phyloP scores from a whole-genome alignment of 345 rosid genomes.

The Camelina hispida region DNA sequence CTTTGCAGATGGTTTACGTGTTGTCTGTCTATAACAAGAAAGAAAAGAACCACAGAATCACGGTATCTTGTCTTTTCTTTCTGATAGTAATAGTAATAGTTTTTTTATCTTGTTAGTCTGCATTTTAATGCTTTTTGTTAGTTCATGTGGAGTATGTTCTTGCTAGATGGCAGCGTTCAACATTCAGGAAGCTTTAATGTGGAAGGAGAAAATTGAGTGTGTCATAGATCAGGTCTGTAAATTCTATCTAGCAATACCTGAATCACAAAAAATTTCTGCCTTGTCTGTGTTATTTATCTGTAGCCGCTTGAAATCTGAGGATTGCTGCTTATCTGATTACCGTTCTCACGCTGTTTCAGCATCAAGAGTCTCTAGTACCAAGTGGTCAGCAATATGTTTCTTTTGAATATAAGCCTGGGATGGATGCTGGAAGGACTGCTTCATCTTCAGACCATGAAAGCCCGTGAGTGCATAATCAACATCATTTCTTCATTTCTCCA shows the following conservation, averaged over 20 bases:
- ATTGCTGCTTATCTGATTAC: conserved; percentile 24
- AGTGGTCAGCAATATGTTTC: conserved; percentile 88
- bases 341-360: conserved; percentile 56
- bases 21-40: conserved; percentile 91
- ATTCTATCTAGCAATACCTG: background rate
- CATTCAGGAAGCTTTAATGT: conserved; percentile 87
- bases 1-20: conserved; percentile 94
- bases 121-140: conserved; percentile 38
- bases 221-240: conserved; percentile 89
- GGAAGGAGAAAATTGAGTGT: conserved; percentile 93
- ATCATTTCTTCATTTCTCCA: conserved; percentile 2
- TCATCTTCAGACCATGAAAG: conserved; percentile 97
- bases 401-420: conserved; percentile 94
- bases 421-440: conserved; percentile 87
- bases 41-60: conserved; percentile 85
- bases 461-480: conserved; percentile 76
- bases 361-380: conserved; percentile 79
- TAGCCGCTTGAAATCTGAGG: conserved; percentile 14
- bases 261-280: background rate
- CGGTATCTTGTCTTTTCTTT: conserved; percentile 56
- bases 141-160: conserved; percentile 42
- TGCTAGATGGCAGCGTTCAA: conserved; percentile 99
- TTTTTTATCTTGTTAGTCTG: conserved; percentile 10
- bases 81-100: background rate
- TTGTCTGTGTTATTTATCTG: background rate